These are phyloP conservation scores for Fistulina hepatica DNA, from an alignment of 1,284 basidiomycete genomes.

Conservation along the genomic window DNA sequence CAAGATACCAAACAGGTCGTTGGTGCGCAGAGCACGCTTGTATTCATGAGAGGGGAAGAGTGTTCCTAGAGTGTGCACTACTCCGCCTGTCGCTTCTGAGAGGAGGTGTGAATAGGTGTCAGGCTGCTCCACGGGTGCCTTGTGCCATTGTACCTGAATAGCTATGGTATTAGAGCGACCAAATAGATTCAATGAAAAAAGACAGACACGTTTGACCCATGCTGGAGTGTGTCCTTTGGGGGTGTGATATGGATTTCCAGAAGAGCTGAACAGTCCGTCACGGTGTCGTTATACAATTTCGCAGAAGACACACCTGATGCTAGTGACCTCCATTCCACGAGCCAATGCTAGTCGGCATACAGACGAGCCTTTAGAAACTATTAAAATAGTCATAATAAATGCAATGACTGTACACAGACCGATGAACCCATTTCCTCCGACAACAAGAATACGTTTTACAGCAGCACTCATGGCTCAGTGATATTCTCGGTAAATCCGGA, in stretches of 20 bases:
- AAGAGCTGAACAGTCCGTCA: conserved; percentile 44
- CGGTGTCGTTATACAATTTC: not conserved
- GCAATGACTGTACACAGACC: conserved; percentile 35
- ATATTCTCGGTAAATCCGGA: no score
- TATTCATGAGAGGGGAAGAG: conserved; percentile 78
- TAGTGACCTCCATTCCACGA: conserved; percentile 79
- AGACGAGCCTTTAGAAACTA: conserved; percentile 63
- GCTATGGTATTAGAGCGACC: conserved; percentile 4
- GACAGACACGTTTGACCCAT: conserved; percentile 62
- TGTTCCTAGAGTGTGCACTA: conserved; percentile 93
- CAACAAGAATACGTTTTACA: conserved; percentile 64
- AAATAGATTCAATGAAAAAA: conserved; percentile 2
- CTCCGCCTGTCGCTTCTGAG: no score
- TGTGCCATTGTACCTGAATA: conserved; percentile 70
- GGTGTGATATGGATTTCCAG: conserved; percentile 76
- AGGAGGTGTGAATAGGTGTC: no score
- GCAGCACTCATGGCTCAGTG: conserved; percentile 26
- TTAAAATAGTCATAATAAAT: conserved; percentile 11
- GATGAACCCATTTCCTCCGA: conserved; percentile 93
- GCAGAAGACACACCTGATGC: conserved; percentile 59
- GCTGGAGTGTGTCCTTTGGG: conserved; percentile 83
- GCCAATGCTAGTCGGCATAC: conserved; percentile 81
- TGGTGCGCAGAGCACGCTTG: conserved; percentile 59
- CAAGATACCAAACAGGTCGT: conserved; percentile 45
- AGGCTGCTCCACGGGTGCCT: conserved; percentile 45